These are phyloP conservation scores for Uronychia binucleata DNA, from an alignment of 73 alveolate genomes.

Conservation along the genomic window DNA sequence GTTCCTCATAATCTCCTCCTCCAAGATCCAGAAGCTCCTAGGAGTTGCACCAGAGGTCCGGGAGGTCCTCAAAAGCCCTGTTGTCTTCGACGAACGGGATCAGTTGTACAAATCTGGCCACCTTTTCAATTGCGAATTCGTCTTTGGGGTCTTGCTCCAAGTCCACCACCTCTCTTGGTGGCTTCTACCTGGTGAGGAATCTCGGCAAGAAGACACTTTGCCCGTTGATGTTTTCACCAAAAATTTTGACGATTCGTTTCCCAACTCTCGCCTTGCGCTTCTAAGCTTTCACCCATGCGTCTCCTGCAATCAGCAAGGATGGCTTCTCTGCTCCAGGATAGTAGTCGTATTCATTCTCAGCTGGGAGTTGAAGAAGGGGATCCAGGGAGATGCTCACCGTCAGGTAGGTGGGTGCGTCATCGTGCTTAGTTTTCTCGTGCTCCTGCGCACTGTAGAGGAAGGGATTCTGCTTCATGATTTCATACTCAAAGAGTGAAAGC, in stretches of 20 bases:
- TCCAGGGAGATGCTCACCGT: constrained; percentile 82
- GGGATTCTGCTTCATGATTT: constrained; percentile 37
- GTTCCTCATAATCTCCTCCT: constrained; percentile 99
- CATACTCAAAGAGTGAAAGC: constrained; percentile 76
- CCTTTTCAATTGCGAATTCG: constrained; percentile 92
- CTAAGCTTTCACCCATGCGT: constrained; percentile 74
- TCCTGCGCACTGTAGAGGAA: constrained; percentile 40
- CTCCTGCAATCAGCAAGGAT: constrained; percentile 81
- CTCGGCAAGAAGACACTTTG: constrained; percentile 92
- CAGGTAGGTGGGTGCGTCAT: constrained; percentile 75
- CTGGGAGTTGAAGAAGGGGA: constrained; percentile 90
- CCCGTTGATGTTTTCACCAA: constrained; percentile 95
- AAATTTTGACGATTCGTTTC: constrained; percentile 83
- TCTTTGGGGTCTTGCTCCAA: constrained; percentile 61
- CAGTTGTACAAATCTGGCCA: constrained; percentile 96
- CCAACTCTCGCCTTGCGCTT: constrained; percentile 66
- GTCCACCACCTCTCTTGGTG: constrained; percentile 83
- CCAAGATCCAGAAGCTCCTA: constrained; percentile 94
- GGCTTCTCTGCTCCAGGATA: constrained; percentile 93
- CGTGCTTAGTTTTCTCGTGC: constrained; percentile 56
- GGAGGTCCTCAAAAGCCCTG: constrained; percentile 94
- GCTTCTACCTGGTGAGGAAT: constrained; percentile 82
- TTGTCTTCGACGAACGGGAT: constrained; percentile 97
- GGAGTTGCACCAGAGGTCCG: constrained; percentile 96
- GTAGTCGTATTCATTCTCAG: constrained; percentile 88